Evolutionary conservation across 164 flowering plant genomes (phyloP).

Genomic region (Cinnamomum micranthum): DNA sequence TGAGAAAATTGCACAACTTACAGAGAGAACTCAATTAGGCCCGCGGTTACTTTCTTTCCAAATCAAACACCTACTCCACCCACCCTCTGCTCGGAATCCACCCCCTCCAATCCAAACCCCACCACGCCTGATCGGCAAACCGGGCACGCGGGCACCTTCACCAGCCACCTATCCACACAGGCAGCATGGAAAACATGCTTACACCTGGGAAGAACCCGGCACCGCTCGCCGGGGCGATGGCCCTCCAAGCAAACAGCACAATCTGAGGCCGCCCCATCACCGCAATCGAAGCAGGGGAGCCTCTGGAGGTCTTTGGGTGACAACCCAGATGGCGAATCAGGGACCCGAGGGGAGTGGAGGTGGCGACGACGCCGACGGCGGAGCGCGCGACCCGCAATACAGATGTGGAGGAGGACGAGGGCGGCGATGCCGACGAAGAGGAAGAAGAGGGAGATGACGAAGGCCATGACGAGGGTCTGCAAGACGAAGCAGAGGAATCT

Average conservation of each 20-base stretch:
- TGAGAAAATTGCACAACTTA: neutral
- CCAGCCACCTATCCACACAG: slow-evolving; percentile 61
- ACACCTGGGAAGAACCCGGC: slow-evolving; percentile 45
- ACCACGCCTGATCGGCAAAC: slow-evolving; percentile 33
- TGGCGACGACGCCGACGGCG: slow-evolving; percentile 20
- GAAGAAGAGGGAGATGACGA: slow-evolving; percentile 53
- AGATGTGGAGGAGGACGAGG: slow-evolving; percentile 42
- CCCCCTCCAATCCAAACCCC: neutral
- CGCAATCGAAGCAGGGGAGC: slow-evolving; percentile 36
- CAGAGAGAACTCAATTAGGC: neutral
- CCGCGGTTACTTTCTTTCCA: neutral
- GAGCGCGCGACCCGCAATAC: slow-evolving; percentile 34
- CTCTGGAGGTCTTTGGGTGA: slow-evolving; percentile 23
- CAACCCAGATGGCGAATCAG: slow-evolving; percentile 15
- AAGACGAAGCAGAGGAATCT: slow-evolving; percentile 46
- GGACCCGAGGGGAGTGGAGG: neutral
- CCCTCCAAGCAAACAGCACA: slow-evolving; percentile 63
- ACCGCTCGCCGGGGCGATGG: slow-evolving; percentile 41
- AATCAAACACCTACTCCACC: neutral
- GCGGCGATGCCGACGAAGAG: slow-evolving; percentile 56
- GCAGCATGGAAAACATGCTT: slow-evolving; percentile 54
- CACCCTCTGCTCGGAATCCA: neutral
- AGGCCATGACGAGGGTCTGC: slow-evolving; percentile 45
- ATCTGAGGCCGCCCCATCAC: slow-evolving; percentile 8
- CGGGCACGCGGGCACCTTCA: slow-evolving; percentile 54